A percentile compares a stretch with the other conserved stretches of the same genome.
Conservation (phyloP, 257 asterid genomes). For the Euphrasia confusa region DNA sequence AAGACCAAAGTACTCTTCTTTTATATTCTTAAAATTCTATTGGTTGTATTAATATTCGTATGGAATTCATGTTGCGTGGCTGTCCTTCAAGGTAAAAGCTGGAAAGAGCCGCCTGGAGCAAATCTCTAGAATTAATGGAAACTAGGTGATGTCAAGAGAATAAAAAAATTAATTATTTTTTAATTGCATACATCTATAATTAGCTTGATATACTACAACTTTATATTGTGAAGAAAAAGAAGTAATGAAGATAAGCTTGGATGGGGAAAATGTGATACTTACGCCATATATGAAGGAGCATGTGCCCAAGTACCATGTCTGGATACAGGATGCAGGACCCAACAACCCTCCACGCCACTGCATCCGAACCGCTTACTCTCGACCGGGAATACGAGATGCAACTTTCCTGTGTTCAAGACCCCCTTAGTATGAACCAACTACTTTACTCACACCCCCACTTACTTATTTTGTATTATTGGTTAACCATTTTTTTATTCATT, state of each 20-base stretch:
- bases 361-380: slow-evolving; percentile 82
- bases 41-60: neutral
- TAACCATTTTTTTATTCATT: neutral
- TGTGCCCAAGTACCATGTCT: slow-evolving; percentile 71
- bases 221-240: neutral
- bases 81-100: slow-evolving; percentile 57
- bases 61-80: slow-evolving; percentile 22
- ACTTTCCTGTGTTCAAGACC: slow-evolving; percentile 78
- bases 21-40: slow-evolving; percentile 13
- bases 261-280: slow-evolving; percentile 67
- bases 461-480: neutral
- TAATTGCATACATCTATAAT: too few species aligned
- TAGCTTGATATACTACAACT: slow-evolving; percentile 23
- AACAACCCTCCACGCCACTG: slow-evolving; percentile 81
- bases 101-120: slow-evolving; percentile 94
- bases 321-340: slow-evolving; percentile 76
- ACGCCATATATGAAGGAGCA: slow-evolving; percentile 92
- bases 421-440: slow-evolving; percentile 41
- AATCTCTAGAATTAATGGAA: slow-evolving; percentile 88
- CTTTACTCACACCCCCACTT: neutral
- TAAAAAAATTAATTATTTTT: too few species aligned
- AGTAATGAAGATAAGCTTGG: slow-evolving; percentile 57
- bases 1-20: slow-evolving; percentile 55
- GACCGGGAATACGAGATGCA: slow-evolving; percentile 83
- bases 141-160: slow-evolving; percentile 48